Evolutionary conservation across 768 basidiomycete genomes (phyloP), one percentile per base, ranked within the genome.

Genomic region (Russula brevipes): DNA sequence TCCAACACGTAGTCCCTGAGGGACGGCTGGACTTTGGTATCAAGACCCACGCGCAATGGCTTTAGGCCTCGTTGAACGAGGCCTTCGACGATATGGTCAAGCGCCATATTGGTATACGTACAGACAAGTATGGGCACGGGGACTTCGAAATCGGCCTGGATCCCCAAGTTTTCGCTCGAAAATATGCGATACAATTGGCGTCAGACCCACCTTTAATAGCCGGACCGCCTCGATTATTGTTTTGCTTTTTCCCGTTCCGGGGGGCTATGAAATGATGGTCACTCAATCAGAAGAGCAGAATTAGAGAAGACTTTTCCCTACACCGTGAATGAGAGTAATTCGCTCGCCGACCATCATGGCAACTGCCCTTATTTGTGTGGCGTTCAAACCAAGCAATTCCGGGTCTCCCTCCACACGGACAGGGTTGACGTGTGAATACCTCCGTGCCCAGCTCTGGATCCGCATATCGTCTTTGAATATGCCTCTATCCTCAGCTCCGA

Each of bases 21-120:
- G 12, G 84, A 81, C 1, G 79, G 72, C 30, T 81, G 81, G 53
- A 91, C 82, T 53, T 81, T 81, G 30, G 82, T 83, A 11, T 77
- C 79, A 49, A 79, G 83, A 3, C 91, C 92, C 24, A 94, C 79
- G 2, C 95, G 88, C 1, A 96, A 75, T 1, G 94, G 87, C 65
- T 84, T 85, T 51, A 95, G 73, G 4, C 84, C 83, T 1, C 80
- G 77, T 7, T 75, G 73, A 9, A 78, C 79, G 31, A 94, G 78
- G 0, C 89, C 89, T 70, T 88, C 86, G 42, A 94, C 84, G 9
- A 97, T 84, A 68, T 95, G 91, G 71, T 97, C 94, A 19, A 95
- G 92, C 0, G 95, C 94, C 19, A 85, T 90, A 68, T 97, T 95
- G 45, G 95, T 97, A 71, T 91, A 96, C 0, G 94, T 94, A 72